Conservation (phyloP, 2,329 filamentous ascomycete species). For the Orbilia ellipsospora region DNA sequence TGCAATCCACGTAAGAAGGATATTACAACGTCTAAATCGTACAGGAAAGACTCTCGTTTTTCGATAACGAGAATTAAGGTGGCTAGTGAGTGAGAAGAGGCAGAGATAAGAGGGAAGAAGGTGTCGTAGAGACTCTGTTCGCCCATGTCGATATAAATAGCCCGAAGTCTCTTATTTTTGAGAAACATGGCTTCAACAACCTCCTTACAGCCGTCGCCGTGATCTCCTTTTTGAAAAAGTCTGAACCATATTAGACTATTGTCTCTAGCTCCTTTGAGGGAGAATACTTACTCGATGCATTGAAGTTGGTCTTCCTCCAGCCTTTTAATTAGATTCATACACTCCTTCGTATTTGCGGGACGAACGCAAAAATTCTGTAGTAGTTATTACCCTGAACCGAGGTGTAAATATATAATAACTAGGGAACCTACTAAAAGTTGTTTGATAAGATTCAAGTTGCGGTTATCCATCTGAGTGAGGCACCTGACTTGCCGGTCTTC, state of each 20-base stretch:
- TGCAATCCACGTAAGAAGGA: slow-evolving; percentile 24
- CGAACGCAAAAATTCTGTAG: slow-evolving; percentile 47
- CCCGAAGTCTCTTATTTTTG: slow-evolving; percentile 48
- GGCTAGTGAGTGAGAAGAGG: slow-evolving; percentile 24
- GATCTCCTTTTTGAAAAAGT: slow-evolving; percentile 38
- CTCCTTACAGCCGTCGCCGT: slow-evolving; percentile 41
- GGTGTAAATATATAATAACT: not conserved
- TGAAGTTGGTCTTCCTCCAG: slow-evolving; percentile 45
- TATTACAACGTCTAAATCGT: slow-evolving; percentile 31
- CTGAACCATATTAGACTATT: not conserved
- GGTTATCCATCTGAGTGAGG: slow-evolving; percentile 33
- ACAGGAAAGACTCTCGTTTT: slow-evolving; percentile 32
- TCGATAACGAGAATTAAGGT: slow-evolving; percentile 52
- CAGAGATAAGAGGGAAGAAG: slow-evolving; percentile 47
- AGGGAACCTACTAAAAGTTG: slow-evolving; percentile 36
- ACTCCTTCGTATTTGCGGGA: slow-evolving; percentile 40
- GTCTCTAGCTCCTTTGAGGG: not conserved
- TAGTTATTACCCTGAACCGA: too few species aligned
- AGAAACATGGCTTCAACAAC: slow-evolving; percentile 52
- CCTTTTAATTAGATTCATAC: slow-evolving; percentile 36
- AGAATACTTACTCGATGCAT: slow-evolving; percentile 38
- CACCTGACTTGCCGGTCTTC: slow-evolving; percentile 47
- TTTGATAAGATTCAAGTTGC: slow-evolving; percentile 31
- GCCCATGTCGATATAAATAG: slow-evolving; percentile 51
- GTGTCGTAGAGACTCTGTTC: slow-evolving; percentile 51